A percentile compares a stretch with the other conserved stretches of the same genome.
phyloP scores from a whole-genome alignment of 805 yeast genomes.

The Grigorovia jiainica region DNA sequence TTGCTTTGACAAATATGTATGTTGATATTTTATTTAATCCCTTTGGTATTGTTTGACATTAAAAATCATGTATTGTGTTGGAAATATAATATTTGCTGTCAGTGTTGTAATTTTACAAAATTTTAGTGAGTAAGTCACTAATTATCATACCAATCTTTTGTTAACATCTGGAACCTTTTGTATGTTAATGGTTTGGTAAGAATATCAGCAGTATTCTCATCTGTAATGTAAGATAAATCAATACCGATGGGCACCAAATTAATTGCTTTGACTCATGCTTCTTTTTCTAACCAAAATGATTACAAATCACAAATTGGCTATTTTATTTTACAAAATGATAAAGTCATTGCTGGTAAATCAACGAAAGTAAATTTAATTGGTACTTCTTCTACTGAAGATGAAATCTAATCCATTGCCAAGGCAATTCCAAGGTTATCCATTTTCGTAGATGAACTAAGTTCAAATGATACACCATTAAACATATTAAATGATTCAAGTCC shows the following conservation, averaged over 20 bases:
- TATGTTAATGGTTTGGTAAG: constrained; percentile 3
- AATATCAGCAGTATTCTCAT: constrained; percentile 4
- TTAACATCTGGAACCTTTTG: neutral
- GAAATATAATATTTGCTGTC: too few species aligned
- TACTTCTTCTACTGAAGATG: constrained; percentile 2
- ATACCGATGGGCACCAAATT: too few species aligned
- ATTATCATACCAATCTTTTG: neutral
- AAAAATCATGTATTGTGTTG: too few species aligned
- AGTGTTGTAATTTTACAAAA: too few species aligned
- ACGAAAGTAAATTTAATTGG: neutral
- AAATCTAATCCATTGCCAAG: neutral
- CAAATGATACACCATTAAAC: neutral
- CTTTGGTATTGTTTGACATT: too few species aligned
- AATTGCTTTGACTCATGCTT: constrained; percentile 1
- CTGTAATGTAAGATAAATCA: too few species aligned
- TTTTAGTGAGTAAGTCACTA: too few species aligned
- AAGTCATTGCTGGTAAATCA: constrained; percentile 2
- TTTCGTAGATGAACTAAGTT: neutral
- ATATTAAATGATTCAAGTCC: neutral
- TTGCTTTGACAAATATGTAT: too few species aligned
- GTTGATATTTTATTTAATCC: too few species aligned
- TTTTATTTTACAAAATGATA: neutral
- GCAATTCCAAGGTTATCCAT: neutral
- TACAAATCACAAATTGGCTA: constrained; percentile 5
- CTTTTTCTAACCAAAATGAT: constrained; percentile 2